phyloP scores from a whole-genome alignment of 306 rosid genomes.

The Cyamopsis tetragonoloba region DNA sequence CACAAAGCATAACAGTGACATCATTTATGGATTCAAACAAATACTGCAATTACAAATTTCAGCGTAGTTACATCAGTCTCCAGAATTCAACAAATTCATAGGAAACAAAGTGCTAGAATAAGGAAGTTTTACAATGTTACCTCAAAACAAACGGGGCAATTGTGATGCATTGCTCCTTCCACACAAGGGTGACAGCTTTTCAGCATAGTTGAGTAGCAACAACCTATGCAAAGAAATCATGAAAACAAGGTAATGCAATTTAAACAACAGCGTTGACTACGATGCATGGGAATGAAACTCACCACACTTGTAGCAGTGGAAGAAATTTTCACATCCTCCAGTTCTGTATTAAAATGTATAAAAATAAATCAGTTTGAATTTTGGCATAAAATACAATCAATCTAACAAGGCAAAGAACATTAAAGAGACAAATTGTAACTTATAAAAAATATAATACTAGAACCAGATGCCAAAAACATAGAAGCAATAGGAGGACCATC shows the following conservation, averaged over 20 bases:
- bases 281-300: constrained; percentile 10
- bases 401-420: not conserved
- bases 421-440: not conserved
- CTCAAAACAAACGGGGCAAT: constrained; percentile 94
- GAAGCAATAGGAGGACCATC: not conserved
- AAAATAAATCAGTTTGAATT: constrained; percentile 10
- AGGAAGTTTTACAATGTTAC: constrained; percentile 30
- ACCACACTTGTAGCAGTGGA: constrained; percentile 91
- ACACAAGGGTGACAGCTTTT: constrained; percentile 80
- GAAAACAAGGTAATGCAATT: not conserved
- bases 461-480: not conserved
- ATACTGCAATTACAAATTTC: constrained; percentile 51
- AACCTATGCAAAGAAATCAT: constrained; percentile 44
- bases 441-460: not conserved
- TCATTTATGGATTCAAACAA: constrained; percentile 65
- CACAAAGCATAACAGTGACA: constrained; percentile 69
- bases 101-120: not conserved
- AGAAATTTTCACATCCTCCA: constrained; percentile 75
- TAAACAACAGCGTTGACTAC: not conserved
- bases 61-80: constrained; percentile 6
- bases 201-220: constrained; percentile 64
- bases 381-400: not conserved
- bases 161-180: constrained; percentile 95
- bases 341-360: constrained; percentile 42
- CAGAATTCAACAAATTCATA: not conserved